phyloP scores from a whole-genome alignment of 805 yeast genomes.

The Myxozyma monticola region DNA sequence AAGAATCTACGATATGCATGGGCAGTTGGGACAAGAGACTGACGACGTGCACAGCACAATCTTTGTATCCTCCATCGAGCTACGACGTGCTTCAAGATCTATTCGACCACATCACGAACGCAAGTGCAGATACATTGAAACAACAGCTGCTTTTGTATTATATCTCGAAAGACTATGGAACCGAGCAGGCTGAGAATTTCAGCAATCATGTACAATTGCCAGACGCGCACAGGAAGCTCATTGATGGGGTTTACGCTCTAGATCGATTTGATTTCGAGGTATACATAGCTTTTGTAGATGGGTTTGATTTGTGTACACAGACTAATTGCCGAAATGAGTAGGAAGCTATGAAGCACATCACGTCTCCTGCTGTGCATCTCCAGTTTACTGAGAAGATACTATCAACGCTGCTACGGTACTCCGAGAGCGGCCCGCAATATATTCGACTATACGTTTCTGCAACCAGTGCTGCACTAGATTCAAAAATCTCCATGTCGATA shows the following conservation, averaged over 20 bases:
- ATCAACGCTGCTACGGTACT: conserved; percentile 8
- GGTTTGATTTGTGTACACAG: not conserved
- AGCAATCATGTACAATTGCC: conserved; percentile 13
- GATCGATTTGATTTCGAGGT: conserved; percentile 25
- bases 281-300: not conserved
- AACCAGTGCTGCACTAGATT: conserved; percentile 9
- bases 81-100: conserved; percentile 12
- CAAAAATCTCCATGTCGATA: conserved; percentile 1
- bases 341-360: conserved; percentile 19
- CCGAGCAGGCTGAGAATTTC: conserved; percentile 8
- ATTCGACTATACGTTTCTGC: conserved; percentile 12
- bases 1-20: too few relatives aligned
- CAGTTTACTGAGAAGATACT: conserved; percentile 23
- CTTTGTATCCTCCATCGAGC: conserved; percentile 20
- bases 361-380: conserved; percentile 20
- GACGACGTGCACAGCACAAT: conserved; percentile 8
- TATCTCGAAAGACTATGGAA: conserved; percentile 14
- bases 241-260: conserved; percentile 23
- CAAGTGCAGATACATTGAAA: conserved; percentile 15
- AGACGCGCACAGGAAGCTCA: conserved; percentile 7
- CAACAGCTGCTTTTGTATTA: conserved; percentile 25
- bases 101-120: conserved; percentile 6
- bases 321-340: not conserved
- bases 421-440: conserved; percentile 17
- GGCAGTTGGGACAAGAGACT: too few relatives aligned